These are phyloP conservation scores for Nigrospora osmanthi DNA, from an alignment of 2,329 filamentous ascomycete genomes.

Conservation along the genomic window DNA sequence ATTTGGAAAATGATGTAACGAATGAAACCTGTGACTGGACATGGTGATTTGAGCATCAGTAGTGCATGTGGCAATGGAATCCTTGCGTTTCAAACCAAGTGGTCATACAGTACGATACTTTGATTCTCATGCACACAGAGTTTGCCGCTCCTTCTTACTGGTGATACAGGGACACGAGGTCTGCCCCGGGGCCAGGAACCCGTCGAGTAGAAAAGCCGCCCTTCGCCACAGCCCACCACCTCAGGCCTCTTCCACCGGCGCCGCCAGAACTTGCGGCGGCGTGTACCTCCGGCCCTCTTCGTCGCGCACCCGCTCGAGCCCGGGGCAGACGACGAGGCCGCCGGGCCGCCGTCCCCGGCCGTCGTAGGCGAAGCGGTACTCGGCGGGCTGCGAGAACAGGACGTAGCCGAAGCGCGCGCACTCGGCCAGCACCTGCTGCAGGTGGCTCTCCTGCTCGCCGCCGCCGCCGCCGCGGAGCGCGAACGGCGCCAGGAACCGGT, in stretches of 20 bases:
- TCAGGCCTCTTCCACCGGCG: conserved; percentile 7
- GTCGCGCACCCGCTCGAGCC: conserved; percentile 14
- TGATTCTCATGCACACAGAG: too few species aligned
- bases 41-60: too few species aligned
- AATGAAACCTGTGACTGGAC: too few species aligned
- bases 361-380: conserved; percentile 23
- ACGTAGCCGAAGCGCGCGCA: conserved; percentile 31
- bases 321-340: conserved; percentile 13
- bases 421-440: conserved; percentile 30
- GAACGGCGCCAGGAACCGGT: conserved; percentile 25
- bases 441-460: conserved; percentile 26
- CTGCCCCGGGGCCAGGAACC: too few species aligned
- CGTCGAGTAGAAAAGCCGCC: too few species aligned
- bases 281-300: conserved; percentile 11
- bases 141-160: too few species aligned
- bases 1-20: too few species aligned
- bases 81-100: too few species aligned
- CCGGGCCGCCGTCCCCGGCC: conserved; percentile 1
- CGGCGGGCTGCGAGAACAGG: conserved; percentile 32
- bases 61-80: too few species aligned
- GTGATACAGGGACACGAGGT: too few species aligned
- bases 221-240: too few species aligned
- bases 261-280: conserved; percentile 7
- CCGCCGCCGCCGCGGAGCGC: conserved; percentile 14
- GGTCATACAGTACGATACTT: too few species aligned